Evolutionary conservation across 2,329 filamentous ascomycete species (phyloP), one percentile per base, ranked within the genome.

Genomic region (Pseudogymnoascus sp.): DNA sequence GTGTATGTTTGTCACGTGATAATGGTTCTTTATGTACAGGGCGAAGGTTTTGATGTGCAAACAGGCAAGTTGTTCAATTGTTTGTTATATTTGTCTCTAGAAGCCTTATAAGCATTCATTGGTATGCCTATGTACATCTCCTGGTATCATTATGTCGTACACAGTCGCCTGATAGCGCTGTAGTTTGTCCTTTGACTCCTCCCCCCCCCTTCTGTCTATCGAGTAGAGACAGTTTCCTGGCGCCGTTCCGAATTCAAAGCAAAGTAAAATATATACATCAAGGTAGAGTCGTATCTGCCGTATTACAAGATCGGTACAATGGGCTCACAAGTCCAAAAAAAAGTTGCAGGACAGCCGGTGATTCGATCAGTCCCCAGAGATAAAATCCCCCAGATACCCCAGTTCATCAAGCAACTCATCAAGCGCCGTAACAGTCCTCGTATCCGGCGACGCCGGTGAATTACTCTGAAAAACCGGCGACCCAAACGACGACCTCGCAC

Each of bases 341-440:
- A 7, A 18, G 25, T 53, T 53, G 47, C 6, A 10, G 14, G 23
- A 50, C 21, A 28, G 2, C 23, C 4, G 6, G 23, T n/a, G 2
- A 31, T 10, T 16, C 23, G 2, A 28, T 8, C 44, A 28, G 23
- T 31, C 67, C 8, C 67, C 68, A 12, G 65, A 62, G 61, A 82
- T 81, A 64, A 79, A 73, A 62, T 75, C 74, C 23, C 78, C 77
- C 42, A 82, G 70, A 68, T 82, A 82, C 62, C 78, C 78, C 70
- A 82, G 71, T 65, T 82, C 80, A 65, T 78, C 76, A 68, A 82
- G 74, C 64, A 82, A 70, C 66, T 80, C 76, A 66, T 78, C 75
- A 73, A 82, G 77, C 2, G 59, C 59, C 5, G 47, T 53, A 18
- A 12, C 25, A 1, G 47, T 53, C 25, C 47, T 33, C 2, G 14